Base-by-base conservation (phyloP, 371 early-diverging fungal genomes). In the Thermomucor indicae-seudaticae region DNA sequence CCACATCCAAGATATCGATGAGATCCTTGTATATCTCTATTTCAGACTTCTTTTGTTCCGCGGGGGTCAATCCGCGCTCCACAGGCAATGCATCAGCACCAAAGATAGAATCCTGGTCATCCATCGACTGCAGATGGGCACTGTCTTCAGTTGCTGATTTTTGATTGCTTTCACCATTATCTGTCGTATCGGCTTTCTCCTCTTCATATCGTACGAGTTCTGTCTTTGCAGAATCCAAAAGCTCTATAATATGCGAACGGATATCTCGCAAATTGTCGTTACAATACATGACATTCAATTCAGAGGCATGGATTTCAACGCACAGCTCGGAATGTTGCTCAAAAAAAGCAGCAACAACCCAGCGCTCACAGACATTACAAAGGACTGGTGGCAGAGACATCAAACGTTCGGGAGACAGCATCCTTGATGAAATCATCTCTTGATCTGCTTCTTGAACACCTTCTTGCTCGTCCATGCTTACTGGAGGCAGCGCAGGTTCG, bases 301-400 rank as follows among this genome's bases (percentile, higher is more conserved):
- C 91, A 2, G 76, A 75, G 40, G 85, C 80, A 69, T 93, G 90
- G 29, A 90, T 83, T 40, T 86, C 84, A n/a, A 78, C 70, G 58
- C 93, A 93, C 3, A 74, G 49, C 32, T 70, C 78, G 11, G 85
- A 77, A 63, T 93, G 93, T 49, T 84, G 82, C 51, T 88, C 88
- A 64, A 93, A 91, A 37, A 85, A 78, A 1, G 81, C 58, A 14
- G 84, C 83, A 1, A 89, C 84, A 16, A 90, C 77, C 57, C 73
- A 77, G 37, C 83, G 72, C 49, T 93, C 93, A 51, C 93, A 93
- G 8, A 93, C 82, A 28, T 83, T 83, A 63, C 93, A 93, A 1
- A 90, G 67, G 6, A 75, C 77, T 19, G 62, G 84, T 45, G 62
- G 71, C 20, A 65, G 59, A 1, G 52, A 47, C 39, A 61, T 40